A percentile compares a stretch with the other conserved stretches of the same genome.
phyloP scores from a whole-genome alignment of 2,329 filamentous ascomycete genomes.

The Plenodomus tracheiphilus region DNA sequence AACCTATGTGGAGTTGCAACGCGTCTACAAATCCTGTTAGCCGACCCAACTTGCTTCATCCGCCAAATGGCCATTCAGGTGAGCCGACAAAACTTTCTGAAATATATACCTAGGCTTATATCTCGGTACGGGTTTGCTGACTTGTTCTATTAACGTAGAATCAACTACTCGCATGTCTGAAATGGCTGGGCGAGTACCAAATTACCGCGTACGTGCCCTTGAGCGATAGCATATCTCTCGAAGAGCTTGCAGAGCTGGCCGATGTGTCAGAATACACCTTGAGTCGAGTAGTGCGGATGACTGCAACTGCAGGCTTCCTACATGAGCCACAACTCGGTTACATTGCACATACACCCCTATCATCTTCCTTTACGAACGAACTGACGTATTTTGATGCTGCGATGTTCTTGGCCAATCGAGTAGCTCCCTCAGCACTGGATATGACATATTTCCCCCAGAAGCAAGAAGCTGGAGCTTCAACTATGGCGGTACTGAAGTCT shows the following conservation, averaged over 20 bases:
- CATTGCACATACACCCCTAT: conserved; percentile 47
- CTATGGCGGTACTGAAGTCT: conserved; percentile 17
- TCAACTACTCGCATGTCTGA: conserved; percentile 46
- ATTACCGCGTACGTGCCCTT: conserved; percentile 52
- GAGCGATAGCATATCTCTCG: conserved; percentile 36
- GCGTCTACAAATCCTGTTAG: conserved; percentile 1
- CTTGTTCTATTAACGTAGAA: conserved; percentile 3
- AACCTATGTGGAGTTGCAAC: conserved; percentile 3
- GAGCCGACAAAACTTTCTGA: not conserved
- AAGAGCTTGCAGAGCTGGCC: conserved; percentile 49
- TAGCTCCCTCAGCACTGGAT: conserved; percentile 41
- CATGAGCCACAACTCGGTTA: conserved; percentile 9
- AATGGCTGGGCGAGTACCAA: conserved; percentile 52
- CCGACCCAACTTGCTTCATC: conserved; percentile 4
- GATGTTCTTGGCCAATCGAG: conserved; percentile 46
- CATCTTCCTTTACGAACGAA: conserved; percentile 43
- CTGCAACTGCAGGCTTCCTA: conserved; percentile 16
- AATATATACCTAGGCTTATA: too few species aligned
- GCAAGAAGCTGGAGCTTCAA: conserved; percentile 3
- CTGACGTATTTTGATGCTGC: conserved; percentile 43
- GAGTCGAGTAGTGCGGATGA: conserved; percentile 37
- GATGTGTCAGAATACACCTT: conserved; percentile 47
- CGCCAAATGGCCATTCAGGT: conserved; percentile 4
- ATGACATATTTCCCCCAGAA: conserved; percentile 17
- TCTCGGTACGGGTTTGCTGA: not conserved